Evolutionary conservation across 208 protist species (phyloP), one percentile per base, ranked within the genome.

Genomic region (Trypanosoma congolense): DNA sequence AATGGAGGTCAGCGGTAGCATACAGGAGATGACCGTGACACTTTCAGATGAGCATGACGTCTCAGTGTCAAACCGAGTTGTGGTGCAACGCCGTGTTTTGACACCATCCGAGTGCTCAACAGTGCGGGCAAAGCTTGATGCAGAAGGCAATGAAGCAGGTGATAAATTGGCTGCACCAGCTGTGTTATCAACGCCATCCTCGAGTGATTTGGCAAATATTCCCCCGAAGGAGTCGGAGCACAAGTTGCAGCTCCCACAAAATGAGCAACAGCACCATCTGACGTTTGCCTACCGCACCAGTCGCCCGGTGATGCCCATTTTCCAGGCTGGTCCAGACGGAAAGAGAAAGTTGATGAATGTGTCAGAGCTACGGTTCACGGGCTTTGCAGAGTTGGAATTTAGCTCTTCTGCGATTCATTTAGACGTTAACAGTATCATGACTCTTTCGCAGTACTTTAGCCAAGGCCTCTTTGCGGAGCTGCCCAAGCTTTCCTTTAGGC

Each of bases 271-370:
- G 18, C 57, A 71, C 4, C 87, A 93, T 47, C 51, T 92, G 3
- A 48, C 33, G 38, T 82, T 94, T 68, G 61, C 77, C 16, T 94
- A 83, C 47, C 70, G 78, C 51, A 84, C 74, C 21, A 77, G 70
- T 24, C 65, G 68, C 2, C 87, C 87, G 18, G 77, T 91, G 42
- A 83, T 87, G 75, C 83, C 87, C 0, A 63, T 91, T 29, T 94
- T 91, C 41, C 61, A 57, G 21, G 50, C 69, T 22, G 57, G 67
- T 56, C 58, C 60, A 28, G 73, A 64, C 24, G 87, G 75, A 16
- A 74, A 75, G 50, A 77, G 80, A 9, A 44, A 66, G 33, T 66
- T 94, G 18, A 56, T 52, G 16, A 94, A 94, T 57, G 72, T 78
- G 26, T 24, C 67, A 33, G 79, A 91, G 58, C 75, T 94, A 57